These are phyloP conservation scores for Populus hybrid DNA, from an alignment of 441 rosid genomes.

Conservation along the genomic window DNA sequence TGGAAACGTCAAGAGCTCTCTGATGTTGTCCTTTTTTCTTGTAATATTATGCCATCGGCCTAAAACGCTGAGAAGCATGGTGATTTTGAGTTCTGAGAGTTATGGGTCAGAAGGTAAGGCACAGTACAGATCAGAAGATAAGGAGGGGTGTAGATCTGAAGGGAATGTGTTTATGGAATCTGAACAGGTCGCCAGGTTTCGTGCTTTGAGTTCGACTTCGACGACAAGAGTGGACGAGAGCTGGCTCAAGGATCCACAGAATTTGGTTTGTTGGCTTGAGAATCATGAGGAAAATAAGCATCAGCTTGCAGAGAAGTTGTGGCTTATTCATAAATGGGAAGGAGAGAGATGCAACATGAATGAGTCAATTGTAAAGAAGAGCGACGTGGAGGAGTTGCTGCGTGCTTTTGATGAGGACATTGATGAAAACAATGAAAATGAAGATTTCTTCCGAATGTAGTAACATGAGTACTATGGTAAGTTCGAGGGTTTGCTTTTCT, in stretches of 20 bases:
- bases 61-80: no score
- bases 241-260: not conserved
- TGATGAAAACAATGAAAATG: no score
- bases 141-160: not conserved
- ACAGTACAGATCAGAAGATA: not conserved
- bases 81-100: no score
- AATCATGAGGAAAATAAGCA: not conserved
- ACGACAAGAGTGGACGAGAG: not conserved
- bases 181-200: not conserved
- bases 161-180: not conserved
- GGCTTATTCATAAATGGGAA: not conserved
- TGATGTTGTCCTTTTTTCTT: no score
- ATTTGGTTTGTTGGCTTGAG: not conserved
- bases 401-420: not conserved
- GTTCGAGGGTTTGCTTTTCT: no score
- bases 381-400: not conserved
- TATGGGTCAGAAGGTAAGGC: not conserved
- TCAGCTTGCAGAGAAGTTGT: not conserved
- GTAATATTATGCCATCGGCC: no score
- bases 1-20: not conserved
- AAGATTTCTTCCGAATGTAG: no score
- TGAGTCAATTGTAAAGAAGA: not conserved
- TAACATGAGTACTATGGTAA: no score
- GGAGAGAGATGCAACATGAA: not conserved
- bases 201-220: not conserved